These are phyloP conservation scores for Hondaea fermentalgiana DNA, from an alignment of 108 stramenopile genomes.

Conservation along the genomic window DNA sequence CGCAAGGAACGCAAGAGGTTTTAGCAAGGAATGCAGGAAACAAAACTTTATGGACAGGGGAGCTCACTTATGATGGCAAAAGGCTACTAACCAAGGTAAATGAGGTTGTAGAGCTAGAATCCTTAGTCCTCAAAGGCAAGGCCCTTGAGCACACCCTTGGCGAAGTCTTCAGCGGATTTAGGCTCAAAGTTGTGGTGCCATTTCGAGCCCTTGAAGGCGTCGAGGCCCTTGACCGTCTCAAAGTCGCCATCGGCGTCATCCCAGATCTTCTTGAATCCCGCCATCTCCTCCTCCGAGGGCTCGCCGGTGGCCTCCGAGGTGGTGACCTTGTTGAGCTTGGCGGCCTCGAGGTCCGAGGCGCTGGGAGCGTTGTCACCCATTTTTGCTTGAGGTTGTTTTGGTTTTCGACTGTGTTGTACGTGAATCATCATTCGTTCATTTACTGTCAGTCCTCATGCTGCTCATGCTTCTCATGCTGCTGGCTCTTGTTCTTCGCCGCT, in stretches of 20 bases:
- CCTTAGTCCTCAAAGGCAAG: conserved; percentile 8
- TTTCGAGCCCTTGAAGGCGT: not conserved
- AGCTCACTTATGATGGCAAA: no score
- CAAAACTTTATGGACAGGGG: no score
- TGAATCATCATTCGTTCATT: no score
- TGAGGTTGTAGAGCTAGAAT: no score
- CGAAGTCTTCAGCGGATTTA: not conserved
- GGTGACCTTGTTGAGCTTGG: conserved; percentile 11
- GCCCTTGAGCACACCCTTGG: conserved; percentile 8
- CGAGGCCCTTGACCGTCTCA: not conserved
- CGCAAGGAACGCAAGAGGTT: no score
- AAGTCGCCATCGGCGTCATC: not conserved
- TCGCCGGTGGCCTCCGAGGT: conserved; percentile 2
- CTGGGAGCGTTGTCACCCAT: conserved; percentile 15
- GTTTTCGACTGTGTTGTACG: no score
- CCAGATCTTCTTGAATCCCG: not conserved
- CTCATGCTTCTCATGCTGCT: no score
- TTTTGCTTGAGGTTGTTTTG: not conserved
- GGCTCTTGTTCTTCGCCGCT: no score
- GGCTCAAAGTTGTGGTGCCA: not conserved
- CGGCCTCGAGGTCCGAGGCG: not conserved
- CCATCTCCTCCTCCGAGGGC: not conserved
- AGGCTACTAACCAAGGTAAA: no score
- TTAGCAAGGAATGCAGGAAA: no score
- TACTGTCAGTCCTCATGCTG: no score